Evolutionary conservation across 108 stramenopile genomes (phyloP), one percentile per base, ranked within the genome.

Genomic region (Nitzschia sp.): DNA sequence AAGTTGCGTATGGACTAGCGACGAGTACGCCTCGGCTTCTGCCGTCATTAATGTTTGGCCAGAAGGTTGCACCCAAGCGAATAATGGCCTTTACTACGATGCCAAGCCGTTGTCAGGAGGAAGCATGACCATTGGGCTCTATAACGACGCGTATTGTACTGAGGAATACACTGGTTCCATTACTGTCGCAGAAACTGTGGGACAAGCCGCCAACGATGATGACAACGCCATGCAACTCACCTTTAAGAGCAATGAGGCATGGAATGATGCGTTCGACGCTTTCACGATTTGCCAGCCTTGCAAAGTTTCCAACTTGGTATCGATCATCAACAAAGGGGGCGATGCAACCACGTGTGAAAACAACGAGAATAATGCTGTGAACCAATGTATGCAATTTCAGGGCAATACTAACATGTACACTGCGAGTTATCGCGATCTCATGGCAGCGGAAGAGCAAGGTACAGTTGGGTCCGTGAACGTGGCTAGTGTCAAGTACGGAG

Each of bases 241-340:
- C 49, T 23, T 51, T 4, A 19, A 25, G 46, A 65, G 64, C 28
- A 30, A 35, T 26, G 46, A 73, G 5, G 29, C 61, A n/a, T 85
- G 82, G 75, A 72, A 81, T 23, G 35, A 21, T 11, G 82, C 80
- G 2, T 83, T 86, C 51, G 82, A 81, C 54, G 62, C 75, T 45
- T 86, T 74, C 38, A 71, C 54, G 3, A 62, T 75, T 29, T 86
- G 85, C 28, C 85, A 83, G 66, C 82, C 85, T 0, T 86, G 85
- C 53, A 55, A 77, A 6, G 71, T 82, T 1, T 47, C 78, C 27
- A 69, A 83, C 38, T 29, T 54, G 73, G 64, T 54, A 51, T 64
- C 31, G 32, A 23, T 55, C 13, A 31, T 46, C 26, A 70, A 72
- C 17, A 51, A 80, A 27, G 51, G 57, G 60, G 72, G 72, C 13